Conservation (phyloP, 208 protist genomes). For the Acanthamoeba lenticulata region DNA sequence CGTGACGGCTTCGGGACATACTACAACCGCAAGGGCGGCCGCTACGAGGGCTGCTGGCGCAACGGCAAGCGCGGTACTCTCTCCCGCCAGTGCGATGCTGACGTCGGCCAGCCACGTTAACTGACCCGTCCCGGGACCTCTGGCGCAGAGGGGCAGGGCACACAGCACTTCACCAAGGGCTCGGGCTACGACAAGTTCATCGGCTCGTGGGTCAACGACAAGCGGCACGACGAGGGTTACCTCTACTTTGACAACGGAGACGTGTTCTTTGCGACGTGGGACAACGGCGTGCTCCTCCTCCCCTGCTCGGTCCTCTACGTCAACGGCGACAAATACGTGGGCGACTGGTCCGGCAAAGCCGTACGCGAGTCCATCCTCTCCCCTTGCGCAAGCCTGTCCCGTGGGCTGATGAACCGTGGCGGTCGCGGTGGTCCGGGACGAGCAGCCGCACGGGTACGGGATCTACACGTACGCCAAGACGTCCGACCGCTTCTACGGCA, state of each 20-base stretch:
- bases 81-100: too few species aligned
- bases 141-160: slow-evolving; percentile 29
- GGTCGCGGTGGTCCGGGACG: too few species aligned
- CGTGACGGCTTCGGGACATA: slow-evolving; percentile 16
- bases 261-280: slow-evolving; percentile 23
- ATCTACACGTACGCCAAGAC: slow-evolving; percentile 52
- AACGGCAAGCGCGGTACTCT: slow-evolving; percentile 15
- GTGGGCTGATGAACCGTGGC: not conserved
- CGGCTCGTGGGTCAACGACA: slow-evolving; percentile 44
- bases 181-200: slow-evolving; percentile 43
- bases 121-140: not conserved
- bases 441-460: slow-evolving; percentile 37
- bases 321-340: slow-evolving; percentile 56
- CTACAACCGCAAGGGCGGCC: slow-evolving; percentile 19
- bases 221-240: slow-evolving; percentile 46
- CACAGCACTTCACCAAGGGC: not conserved
- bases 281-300: not conserved
- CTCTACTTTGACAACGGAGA: slow-evolving; percentile 51
- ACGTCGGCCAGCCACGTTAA: too few species aligned
- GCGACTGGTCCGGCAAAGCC: not conserved
- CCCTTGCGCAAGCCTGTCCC: not conserved
- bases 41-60: slow-evolving; percentile 20
- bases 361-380: not conserved
- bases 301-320: slow-evolving; percentile 49
- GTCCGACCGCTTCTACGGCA: slow-evolving; percentile 1